A percentile compares a stretch with the other conserved stretches of the same genome.
Conservation (phyloP, 208 protist species). For the Trichomonas vaginalis region DNA sequence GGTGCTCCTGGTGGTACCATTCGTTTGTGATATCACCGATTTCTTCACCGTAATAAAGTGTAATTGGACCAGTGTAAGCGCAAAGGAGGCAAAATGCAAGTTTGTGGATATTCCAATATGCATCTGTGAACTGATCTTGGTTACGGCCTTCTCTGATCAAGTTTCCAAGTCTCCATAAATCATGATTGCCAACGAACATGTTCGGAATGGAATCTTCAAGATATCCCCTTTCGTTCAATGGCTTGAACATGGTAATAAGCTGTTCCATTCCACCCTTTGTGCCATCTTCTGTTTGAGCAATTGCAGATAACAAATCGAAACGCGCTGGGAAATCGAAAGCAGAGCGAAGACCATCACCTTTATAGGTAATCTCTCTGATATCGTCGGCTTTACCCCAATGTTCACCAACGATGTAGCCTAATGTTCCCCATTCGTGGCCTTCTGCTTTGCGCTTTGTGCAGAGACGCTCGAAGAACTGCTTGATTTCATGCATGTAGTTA, state of each 20-base stretch:
- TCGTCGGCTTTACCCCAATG: not conserved
- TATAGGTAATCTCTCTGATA: not conserved
- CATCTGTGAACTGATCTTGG: not conserved
- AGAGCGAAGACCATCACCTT: not conserved
- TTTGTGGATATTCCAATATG: not conserved
- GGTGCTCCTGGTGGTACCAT: not conserved
- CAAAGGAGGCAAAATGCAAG: not conserved
- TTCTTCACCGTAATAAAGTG: not conserved
- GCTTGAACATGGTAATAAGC: not conserved
- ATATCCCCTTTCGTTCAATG: not conserved
- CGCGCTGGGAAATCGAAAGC: not conserved
- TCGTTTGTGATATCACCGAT: not conserved
- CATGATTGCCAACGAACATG: not conserved
- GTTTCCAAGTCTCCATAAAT: not conserved
- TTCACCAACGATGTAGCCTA: not conserved
- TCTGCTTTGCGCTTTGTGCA: not conserved
- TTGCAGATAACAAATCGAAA: not conserved
- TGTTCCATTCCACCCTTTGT: not conserved
- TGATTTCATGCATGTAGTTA: not conserved
- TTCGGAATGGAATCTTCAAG: not conserved
- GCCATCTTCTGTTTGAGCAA: not conserved
- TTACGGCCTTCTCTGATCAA: not conserved
- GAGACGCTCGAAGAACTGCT: not conserved
- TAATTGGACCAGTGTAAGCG: not conserved
- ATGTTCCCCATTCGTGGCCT: not conserved